These are phyloP conservation scores for Enterocytospora artemiae DNA, from an alignment of 371 early-diverging fungal genomes.

Conservation along the genomic window DNA sequence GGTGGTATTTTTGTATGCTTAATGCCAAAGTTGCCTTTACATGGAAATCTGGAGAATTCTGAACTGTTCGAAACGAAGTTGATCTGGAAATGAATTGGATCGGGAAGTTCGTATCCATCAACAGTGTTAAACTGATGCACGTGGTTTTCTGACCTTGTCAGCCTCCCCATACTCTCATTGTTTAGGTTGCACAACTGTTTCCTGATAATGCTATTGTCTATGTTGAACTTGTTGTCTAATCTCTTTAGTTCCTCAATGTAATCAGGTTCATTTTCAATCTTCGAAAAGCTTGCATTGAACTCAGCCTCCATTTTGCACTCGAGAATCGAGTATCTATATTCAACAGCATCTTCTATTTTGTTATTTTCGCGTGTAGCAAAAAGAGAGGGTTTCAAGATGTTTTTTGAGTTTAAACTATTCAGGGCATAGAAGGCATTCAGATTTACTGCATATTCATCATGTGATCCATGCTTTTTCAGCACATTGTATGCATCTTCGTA, in stretches of 20 bases:
- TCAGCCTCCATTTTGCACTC: slow-evolving; percentile 20
- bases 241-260: slow-evolving; percentile 16
- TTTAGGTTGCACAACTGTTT: slow-evolving; percentile 8
- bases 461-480: slow-evolving; percentile 6
- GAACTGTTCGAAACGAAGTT: slow-evolving; percentile 21
- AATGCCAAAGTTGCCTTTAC: no score
- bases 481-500: slow-evolving; percentile 29
- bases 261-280: slow-evolving; percentile 11
- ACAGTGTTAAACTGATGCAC: neutral
- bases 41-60: no score
- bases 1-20: no score
- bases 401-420: slow-evolving; percentile 12
- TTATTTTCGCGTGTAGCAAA: slow-evolving; percentile 15
- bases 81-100: slow-evolving; percentile 14
- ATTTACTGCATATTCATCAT: slow-evolving; percentile 40
- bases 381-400: slow-evolving; percentile 7
- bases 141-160: neutral
- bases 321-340: slow-evolving; percentile 1
- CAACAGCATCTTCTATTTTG: slow-evolving; percentile 8
- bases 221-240: neutral
- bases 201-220: slow-evolving; percentile 11
- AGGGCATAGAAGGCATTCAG: slow-evolving; percentile 29
- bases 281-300: slow-evolving; percentile 30
- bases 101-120: neutral
- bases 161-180: neutral